Evolutionary conservation across 805 yeast species (phyloP).

Genomic region (Zygoascus ofunaensis): DNA sequence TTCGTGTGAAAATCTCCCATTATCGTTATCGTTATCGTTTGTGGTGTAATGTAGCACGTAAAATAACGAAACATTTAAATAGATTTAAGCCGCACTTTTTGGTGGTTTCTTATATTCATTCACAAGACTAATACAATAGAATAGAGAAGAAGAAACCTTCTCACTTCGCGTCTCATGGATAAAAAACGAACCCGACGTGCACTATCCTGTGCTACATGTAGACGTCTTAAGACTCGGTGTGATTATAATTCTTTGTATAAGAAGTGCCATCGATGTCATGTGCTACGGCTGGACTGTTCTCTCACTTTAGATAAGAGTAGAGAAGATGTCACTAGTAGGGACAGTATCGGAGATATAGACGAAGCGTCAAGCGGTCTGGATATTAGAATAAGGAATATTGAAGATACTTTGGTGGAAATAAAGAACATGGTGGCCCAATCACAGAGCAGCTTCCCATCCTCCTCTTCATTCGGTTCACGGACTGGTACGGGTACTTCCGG

Average conservation of each 20-base stretch:
- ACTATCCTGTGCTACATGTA: constrained; percentile 43
- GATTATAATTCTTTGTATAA: constrained; percentile 37
- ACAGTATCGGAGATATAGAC: constrained; percentile 23
- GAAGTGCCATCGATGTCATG: constrained; percentile 45
- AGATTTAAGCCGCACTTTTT: too few species aligned
- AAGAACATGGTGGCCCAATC: background rate
- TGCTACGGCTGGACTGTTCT: constrained; percentile 42
- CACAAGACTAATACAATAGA: too few species aligned
- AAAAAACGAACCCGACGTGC: constrained; percentile 29
- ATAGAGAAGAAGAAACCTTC: too few species aligned
- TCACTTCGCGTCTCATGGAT: too few species aligned
- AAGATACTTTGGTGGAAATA: background rate
- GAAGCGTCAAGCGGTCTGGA: too few species aligned
- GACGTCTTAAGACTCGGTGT: constrained; percentile 51
- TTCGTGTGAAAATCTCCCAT: too few species aligned
- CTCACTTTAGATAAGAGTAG: constrained; percentile 28
- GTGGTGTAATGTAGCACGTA: too few species aligned
- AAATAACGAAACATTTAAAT: too few species aligned
- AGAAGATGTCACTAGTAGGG: constrained; percentile 25
- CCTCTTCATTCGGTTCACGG: too few species aligned
- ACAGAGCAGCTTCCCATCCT: too few species aligned
- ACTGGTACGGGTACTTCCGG: background rate
- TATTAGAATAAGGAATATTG: background rate
- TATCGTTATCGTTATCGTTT: too few species aligned
- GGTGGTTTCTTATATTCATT: too few species aligned